Evolutionary conservation across 179 eudicot genomes (phyloP), one percentile per base, ranked within the genome.

Genomic region (Spinacia oleracea): DNA sequence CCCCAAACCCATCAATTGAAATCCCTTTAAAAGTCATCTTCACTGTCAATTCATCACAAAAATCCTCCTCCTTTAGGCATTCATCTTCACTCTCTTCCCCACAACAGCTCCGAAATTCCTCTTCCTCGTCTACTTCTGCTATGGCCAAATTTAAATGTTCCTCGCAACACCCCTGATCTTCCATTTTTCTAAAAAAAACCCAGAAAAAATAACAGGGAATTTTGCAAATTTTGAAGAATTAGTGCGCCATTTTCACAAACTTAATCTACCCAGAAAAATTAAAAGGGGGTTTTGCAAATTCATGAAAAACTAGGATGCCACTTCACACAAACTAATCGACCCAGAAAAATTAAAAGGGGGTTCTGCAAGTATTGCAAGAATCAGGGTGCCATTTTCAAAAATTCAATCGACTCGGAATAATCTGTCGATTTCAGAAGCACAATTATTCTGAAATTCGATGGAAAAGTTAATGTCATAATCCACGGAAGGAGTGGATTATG

Each of bases 61-160:
- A 55, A 53, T 58, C 50, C 45, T 87, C 87, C 55, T 88, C 87
- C 38, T 84, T 87, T 55, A 68, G 32, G 66, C 35, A 25, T 46
- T 78, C 78, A 48, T 43, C 78, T 12, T 74, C 72, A 53, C 35
- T 35, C 5, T 86, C 96, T 55, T 93, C 93, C 64, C 83, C 96
- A 71, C 91, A 93, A 83, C 97, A 93, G 76, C 97, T 93, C 72
- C 90, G 78, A 72, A 93, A 93, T 23, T 93, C 97, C 42, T 80
- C 83, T 23, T 93, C 96, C 11, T 92, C 97, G 64, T 91, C 97
- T 79, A 80, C 89, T 6, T 78, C n/a, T 59, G 81, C 74, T 79
- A 66, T 31, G 72, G 38, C 56, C 6, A 50, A 29, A 53, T 65
- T 62, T 79, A 56, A 16, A 15, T 74, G 11, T 3, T 34, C 62